These are phyloP conservation scores for Panus rudis DNA, from an alignment of 768 basidiomycete genomes.

Conservation along the genomic window DNA sequence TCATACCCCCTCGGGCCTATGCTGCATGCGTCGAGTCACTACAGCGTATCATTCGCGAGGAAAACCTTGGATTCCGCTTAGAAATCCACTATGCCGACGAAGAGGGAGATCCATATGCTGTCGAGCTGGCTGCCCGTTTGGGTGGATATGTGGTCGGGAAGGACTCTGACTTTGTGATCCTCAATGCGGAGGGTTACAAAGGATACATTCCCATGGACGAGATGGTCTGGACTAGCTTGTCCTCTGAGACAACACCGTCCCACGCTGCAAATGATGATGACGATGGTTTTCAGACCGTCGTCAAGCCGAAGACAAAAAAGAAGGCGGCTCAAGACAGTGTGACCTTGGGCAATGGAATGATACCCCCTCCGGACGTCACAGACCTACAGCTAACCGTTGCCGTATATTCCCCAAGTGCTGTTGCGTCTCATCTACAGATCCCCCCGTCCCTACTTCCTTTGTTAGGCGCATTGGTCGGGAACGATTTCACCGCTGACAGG, in stretches of 20 bases:
- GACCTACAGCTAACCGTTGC: conserved; percentile 38
- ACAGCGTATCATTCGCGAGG: conserved; percentile 18
- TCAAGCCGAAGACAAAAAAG: conserved; percentile 45
- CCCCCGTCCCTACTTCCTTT: conserved; percentile 70
- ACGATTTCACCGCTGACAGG: conserved; percentile 58
- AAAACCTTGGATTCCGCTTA: conserved; percentile 23
- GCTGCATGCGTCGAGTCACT: conserved; percentile 53
- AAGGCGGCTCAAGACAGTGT: conserved; percentile 18
- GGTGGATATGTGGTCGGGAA: conserved; percentile 69
- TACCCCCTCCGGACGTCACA: conserved; percentile 42
- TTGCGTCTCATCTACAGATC: conserved; percentile 61
- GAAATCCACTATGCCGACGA: conserved; percentile 70
- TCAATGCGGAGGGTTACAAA: conserved; percentile 67
- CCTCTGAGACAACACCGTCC: conserved; percentile 18
- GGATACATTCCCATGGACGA: conserved; percentile 76
- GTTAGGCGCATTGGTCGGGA: conserved; percentile 72
- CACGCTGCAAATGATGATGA: conserved; percentile 29
- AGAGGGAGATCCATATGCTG: conserved; percentile 80
- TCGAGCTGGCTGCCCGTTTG: conserved; percentile 70
- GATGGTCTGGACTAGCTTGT: conserved; percentile 53
- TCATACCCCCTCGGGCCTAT: conserved; percentile 65
- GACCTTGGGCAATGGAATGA: conserved; percentile 26
- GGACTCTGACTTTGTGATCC: conserved; percentile 79
- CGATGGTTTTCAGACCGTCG: conserved; percentile 54
- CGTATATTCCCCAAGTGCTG: conserved; percentile 51